Base-by-base conservation (phyloP, 192 early-diverging fungal genomes). In the Gamsiella multidivaricata region DNA sequence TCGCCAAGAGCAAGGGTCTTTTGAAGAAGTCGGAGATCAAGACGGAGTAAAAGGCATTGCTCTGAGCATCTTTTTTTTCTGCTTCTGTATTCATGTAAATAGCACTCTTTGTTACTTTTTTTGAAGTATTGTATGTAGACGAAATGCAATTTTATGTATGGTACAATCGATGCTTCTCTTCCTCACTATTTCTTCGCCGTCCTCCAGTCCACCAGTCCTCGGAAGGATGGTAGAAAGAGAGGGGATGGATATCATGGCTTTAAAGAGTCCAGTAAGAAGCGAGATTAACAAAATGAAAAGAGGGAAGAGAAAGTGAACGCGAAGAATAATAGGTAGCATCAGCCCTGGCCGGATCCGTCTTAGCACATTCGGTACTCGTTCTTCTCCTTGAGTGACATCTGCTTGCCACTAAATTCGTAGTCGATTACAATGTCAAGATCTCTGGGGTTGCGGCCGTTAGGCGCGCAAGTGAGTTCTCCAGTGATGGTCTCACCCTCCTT, bases 401-500 rank as follows among this genome's bases (percentile, higher is more conserved):
- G 54, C 49, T 68, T 53, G 17, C 82, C 79, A 28, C 47, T 58
- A 58, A 83, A 83, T 47, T 80, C 78, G 42, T 78, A 83, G 22
- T 66, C 69, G 60, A 98, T 92, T 36, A 70, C 83, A 69, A 99
- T 97, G 69, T 98, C 96, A 43, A 97, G 83, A 80, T 99, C 96
- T 70, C 98, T 89, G 43, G 93, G 91, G 85, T 99, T 99, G 65
- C 82, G 85, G 46, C 71, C 83, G 69, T 98, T 98, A 45, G 88
- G 88, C 17, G 82, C 54, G 61, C 88, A 89, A 32, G 58, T 70
- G 26, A 89, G 49, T 28, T 69, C 90, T 89, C 64, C 87, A 60
- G 61, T 90, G 84, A 78, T 84, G 54, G 61, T 65, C 63, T 98
- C 97, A 39, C 94, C 95, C 61, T 88, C 80, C 69, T 93, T 91